Base-by-base conservation (phyloP, 1,284 basidiomycete genomes). In the Cryptococcus maquisensis region DNA sequence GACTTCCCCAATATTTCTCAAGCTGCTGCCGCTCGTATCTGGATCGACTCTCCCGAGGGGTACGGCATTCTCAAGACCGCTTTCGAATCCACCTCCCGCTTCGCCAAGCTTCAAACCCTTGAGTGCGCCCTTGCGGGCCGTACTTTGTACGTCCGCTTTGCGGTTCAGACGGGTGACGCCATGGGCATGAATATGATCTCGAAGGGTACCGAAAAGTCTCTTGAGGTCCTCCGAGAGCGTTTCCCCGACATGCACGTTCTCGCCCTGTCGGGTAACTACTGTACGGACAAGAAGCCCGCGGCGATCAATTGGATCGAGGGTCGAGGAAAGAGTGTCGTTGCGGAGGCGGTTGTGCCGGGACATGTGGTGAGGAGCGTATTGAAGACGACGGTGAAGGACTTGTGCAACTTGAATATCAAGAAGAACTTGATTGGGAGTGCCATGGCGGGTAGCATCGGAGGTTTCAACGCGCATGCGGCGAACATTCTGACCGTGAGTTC, bases 141-240 rank as follows among this genome's bases (percentile, higher is more conserved):
- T 40, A 97, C 93, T 38, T 79, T 99, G 39, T 98, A 87, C 74
- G 86, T 98, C n/a, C 84, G 96, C 47, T 98, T 99, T 70, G 89
- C 89, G 46, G 98, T 93, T 55, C 86, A 82, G 50, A 98, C 96
- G 0, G 96, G 96, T 53, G 96, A 98, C 71, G 96, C 95, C 28
- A 99, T 98, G 95, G 95, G 95, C 35, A 98, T 99, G 96, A 99
- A 99, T 81, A 99, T 99, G 95, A 91, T 93, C 71, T 88, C 86
- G 24, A 95, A 95, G 77, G 93, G 93, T 7, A 92, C 90, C 9
- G 96, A 98, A 79, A 90, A 90, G 77, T 91, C 93, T 20, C 82
- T 99, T 18, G 88, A 88, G 67, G 82, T 82, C 35, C 83, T 98
- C 81, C 81, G 83, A 63, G 80, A 82, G 59, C 78, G 86, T 69